Evolutionary conservation across 1,139 yeast species (phyloP).

Genomic region (Scheffersomyces titani): DNA sequence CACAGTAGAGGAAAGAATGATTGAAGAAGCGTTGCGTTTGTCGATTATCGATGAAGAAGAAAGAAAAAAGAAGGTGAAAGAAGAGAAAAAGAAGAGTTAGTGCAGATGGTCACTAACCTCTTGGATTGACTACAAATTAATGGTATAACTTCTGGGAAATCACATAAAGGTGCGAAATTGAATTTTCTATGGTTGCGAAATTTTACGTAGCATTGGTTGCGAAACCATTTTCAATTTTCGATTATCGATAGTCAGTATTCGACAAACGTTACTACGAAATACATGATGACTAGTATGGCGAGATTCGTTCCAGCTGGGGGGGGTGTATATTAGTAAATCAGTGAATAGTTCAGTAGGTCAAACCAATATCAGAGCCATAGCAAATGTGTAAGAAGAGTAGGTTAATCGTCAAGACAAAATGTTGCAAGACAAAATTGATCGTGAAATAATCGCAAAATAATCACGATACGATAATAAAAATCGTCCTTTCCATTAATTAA

Average conservation of each 20-base stretch:
- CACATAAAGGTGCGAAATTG: neutral
- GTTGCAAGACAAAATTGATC: neutral
- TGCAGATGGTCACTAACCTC: neutral
- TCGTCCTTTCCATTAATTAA: too few relatives aligned
- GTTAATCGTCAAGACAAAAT: neutral
- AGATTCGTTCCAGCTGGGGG: neutral
- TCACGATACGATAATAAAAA: too few relatives aligned
- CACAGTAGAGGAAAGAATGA: constrained; percentile 71
- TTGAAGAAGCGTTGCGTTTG: constrained; percentile 78
- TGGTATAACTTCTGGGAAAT: neutral
- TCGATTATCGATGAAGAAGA: constrained; percentile 72
- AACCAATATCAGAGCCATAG: neutral
- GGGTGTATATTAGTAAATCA: neutral
- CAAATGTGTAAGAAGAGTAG: neutral
- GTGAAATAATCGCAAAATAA: neutral
- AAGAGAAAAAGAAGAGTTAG: constrained; percentile 9
- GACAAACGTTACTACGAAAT: neutral
- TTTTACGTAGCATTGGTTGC: neutral
- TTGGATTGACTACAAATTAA: neutral
- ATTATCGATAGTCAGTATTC: neutral
- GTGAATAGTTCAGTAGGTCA: neutral
- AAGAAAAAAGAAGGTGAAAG: constrained; percentile 34
- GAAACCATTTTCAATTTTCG: neutral
- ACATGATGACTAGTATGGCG: neutral
- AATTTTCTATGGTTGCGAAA: neutral